Percentiles rank a stretch among this genome's conserved stretches.
phyloP scores from a whole-genome alignment of 768 basidiomycete genomes.

The Phaeotremella skinneri region DNA sequence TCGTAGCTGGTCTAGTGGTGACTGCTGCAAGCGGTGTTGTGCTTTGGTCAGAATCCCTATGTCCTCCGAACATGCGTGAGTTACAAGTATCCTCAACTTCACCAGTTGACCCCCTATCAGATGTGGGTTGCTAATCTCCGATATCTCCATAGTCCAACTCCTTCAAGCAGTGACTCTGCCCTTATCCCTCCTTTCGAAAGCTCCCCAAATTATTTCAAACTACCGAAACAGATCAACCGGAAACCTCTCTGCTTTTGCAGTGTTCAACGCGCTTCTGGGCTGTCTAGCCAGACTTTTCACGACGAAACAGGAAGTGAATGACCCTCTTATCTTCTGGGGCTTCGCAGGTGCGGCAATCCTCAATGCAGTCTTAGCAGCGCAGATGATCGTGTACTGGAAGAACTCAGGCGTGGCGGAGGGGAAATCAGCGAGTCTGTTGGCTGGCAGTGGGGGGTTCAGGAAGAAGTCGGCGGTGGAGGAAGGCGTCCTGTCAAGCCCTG shows the following conservation, averaged over 20 bases:
- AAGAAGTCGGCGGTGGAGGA: background rate
- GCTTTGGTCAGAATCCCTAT: slow-evolving; percentile 39
- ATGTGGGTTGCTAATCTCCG: slow-evolving; percentile 34
- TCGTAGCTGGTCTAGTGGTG: slow-evolving; percentile 30
- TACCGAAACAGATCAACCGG: slow-evolving; percentile 73
- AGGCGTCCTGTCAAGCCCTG: background rate
- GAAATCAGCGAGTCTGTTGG: background rate
- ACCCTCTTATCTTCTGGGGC: slow-evolving; percentile 73
- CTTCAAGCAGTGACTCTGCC: slow-evolving; percentile 86
- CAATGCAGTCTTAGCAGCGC: slow-evolving; percentile 77
- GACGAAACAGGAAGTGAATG: slow-evolving; percentile 82
- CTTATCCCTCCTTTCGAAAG: slow-evolving; percentile 83
- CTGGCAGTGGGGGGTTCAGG: slow-evolving; percentile 1
- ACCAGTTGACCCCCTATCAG: background rate
- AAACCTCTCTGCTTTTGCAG: slow-evolving; percentile 89
- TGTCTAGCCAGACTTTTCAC: slow-evolving; percentile 92
- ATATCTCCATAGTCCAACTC: slow-evolving; percentile 58
- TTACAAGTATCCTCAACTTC: background rate
- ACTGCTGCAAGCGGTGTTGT: slow-evolving; percentile 28
- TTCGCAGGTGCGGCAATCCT: slow-evolving; percentile 78
- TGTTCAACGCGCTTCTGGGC: slow-evolving; percentile 79
- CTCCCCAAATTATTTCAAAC: slow-evolving; percentile 90
- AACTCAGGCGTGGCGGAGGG: slow-evolving; percentile 15
- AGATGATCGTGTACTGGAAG: slow-evolving; percentile 68
- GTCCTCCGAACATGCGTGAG: slow-evolving; percentile 45